Evolutionary conservation across 2,329 filamentous ascomycete species (phyloP), one percentile per base, ranked within the genome.

Genomic region (Fusarium praegraminearum): DNA sequence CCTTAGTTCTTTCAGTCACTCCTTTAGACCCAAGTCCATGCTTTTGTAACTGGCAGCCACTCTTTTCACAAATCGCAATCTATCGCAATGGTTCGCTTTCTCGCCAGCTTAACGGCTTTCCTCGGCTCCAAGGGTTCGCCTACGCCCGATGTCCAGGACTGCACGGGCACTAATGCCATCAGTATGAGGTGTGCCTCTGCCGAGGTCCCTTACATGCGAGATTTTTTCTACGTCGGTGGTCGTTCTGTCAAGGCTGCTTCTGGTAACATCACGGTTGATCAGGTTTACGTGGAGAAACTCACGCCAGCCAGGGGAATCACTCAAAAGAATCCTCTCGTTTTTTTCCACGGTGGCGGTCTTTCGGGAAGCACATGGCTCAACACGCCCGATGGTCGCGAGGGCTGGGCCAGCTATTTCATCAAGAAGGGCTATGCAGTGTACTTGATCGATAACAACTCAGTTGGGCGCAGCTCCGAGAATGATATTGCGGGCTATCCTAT

Each of bases 221-320:
- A 69, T 11, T 64, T 72, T 44, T 71, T 72, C 44, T 72, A 72
- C 28, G 35, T 71, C 1, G 68, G 69, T 2, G 69, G 69, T 5
- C 58, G 24, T 24, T 28, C 62, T 0, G 56, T 30, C 1, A 47
- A 67, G 12, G 53, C 57, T 1, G 53, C 65, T 15, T 58, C 68
- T 1, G 68, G 68, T 22, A 69, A 62, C 7, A 65, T 69, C 28
- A 71, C 53, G 1, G 49, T 69, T 28, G 69, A 72, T 26, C 68
- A 71, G 26, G 24, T 72, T 16, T 72, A 72, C 24, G 68, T 72
- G 4, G 68, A 72, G 32, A 72, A 72, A 6, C 45, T 72, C 28
- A 59, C 51, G 0, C 69, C 69, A 2, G 36, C 43, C 3, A n/a
- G 3, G 1, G 18, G 36, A 4, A 16, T 18, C 16, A 33, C 10